Evolutionary conservation across 768 basidiomycete species (phyloP).

Genomic region (Agaricus blazei): DNA sequence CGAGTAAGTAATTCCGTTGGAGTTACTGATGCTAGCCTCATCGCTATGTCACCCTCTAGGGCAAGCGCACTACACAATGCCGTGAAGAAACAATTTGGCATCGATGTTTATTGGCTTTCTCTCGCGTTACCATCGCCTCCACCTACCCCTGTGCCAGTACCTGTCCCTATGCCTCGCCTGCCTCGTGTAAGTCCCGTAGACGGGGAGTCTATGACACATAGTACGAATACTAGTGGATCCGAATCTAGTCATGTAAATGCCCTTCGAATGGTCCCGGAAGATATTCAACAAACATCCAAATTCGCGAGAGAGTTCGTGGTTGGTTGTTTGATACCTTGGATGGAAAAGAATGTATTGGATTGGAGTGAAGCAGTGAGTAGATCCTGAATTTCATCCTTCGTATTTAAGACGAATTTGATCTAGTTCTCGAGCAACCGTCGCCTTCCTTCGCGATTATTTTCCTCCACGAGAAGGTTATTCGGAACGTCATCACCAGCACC

Average conservation of each 20-base stretch:
- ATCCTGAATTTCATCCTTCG: not conserved
- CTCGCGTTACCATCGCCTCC: constrained; percentile 57
- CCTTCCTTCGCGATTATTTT: constrained; percentile 80
- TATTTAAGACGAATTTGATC: not conserved
- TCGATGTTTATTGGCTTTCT: constrained; percentile 69
- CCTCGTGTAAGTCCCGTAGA: constrained; percentile 44
- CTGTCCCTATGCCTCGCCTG: constrained; percentile 60
- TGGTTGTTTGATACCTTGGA: constrained; percentile 91
- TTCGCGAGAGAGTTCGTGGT: constrained; percentile 86
- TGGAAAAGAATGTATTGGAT: constrained; percentile 90
- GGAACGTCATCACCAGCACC: constrained; percentile 54
- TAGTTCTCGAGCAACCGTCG: constrained; percentile 50
- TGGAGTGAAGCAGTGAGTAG: constrained; percentile 81
- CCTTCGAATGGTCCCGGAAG: constrained; percentile 57
- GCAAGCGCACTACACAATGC: constrained; percentile 78
- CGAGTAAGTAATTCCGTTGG: constrained; percentile 50
- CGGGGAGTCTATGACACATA: constrained; percentile 17
- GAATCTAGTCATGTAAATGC: constrained; percentile 29
- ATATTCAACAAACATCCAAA: constrained; percentile 68
- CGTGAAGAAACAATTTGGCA: constrained; percentile 81
- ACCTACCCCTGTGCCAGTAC: constrained; percentile 64
- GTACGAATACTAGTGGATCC: constrained; percentile 8
- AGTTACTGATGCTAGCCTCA: not conserved
- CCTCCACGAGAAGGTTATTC: constrained; percentile 80
- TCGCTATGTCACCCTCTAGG: constrained; percentile 30